Base-by-base conservation (phyloP, 2,329 filamentous ascomycete genomes). In the Nothomitra cinnamomea region DNA sequence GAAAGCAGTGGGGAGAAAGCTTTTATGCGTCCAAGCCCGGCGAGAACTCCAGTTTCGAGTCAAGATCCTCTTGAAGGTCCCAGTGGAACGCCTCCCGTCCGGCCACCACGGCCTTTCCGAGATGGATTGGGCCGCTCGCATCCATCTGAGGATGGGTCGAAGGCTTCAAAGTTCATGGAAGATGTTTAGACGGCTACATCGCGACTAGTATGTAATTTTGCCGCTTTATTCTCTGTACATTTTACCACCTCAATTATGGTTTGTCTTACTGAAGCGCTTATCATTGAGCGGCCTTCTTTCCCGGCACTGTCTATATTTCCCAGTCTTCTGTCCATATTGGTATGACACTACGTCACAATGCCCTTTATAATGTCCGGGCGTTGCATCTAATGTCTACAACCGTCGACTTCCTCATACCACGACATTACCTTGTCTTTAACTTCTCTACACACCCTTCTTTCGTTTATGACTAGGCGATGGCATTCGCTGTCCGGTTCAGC, bases 11-110 rank as follows among this genome's bases (percentile, higher is more conserved):
- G 78, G 60, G 77, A 78, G 8, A 67, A 80, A 2, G 73, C 76
- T n/a, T 69, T 80, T 32, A 74, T 80, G 62, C 72, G 79, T 57
- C 74, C 77, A n/a, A 77, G 81, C n/a, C 82, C 82, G 15, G 79
- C 76, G 17, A 74, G 79, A 53, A 80, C 77, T 2, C 77, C 81
- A 1, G 68, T 83, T 15, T 75, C 76, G 55, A 74, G 77, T 55
- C 69, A 74, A 51, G 72, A 70, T 22, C 74, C 75, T 57, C 62
- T 53, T 62, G 65, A 55, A 36, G 53, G 58, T n/a, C 56, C 61
- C 22, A 55, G 59, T 8, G 59, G 62, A 53, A 58, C 61, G 40
- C 64, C 66, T 6, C 57, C 58, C 10, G 53, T 55, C 7, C 57
- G 56, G 17, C 54, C 56, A 38, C 57, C 58, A 51, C 59, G 58